Evolutionary conservation across 2,329 filamentous ascomycete species (phyloP).

Genomic region (Colletotrichum chrysophilum): DNA sequence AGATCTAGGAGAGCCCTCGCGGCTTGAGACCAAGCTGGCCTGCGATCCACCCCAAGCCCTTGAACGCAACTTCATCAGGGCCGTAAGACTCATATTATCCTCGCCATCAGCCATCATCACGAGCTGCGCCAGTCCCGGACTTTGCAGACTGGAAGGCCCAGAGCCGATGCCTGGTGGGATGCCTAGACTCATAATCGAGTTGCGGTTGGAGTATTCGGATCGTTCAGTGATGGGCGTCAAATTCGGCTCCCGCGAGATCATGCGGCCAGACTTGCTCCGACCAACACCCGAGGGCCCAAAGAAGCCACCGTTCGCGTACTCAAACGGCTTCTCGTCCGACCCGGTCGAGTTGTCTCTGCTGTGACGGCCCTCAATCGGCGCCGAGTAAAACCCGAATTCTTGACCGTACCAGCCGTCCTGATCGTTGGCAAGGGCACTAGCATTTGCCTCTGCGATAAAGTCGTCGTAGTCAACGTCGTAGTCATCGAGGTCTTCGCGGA

Average conservation of each 20-base stretch:
- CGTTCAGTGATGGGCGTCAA: slow-evolving; percentile 95
- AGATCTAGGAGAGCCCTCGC: slow-evolving; percentile 55
- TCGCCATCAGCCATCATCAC: slow-evolving; percentile 66
- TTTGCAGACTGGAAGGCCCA: slow-evolving; percentile 61
- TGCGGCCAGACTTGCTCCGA: slow-evolving; percentile 74
- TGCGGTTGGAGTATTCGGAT: slow-evolving; percentile 94
- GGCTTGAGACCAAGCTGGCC: slow-evolving; percentile 66
- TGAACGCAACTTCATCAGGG: slow-evolving; percentile 74
- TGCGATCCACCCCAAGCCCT: slow-evolving; percentile 85
- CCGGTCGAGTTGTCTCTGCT: slow-evolving; percentile 48
- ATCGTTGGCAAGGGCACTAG: slow-evolving; percentile 89
- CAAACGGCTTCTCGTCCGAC: slow-evolving; percentile 42
- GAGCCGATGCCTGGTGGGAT: slow-evolving; percentile 50
- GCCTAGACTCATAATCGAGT: slow-evolving; percentile 81
- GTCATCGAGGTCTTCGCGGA: slow-evolving; percentile 56
- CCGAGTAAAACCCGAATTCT: slow-evolving; percentile 95
- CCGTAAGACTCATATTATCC: slow-evolving; percentile 74
- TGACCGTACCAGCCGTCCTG: slow-evolving; percentile 93
- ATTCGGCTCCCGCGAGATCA: slow-evolving; percentile 83
- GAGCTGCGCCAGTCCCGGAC: slow-evolving; percentile 79
- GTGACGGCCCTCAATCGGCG: slow-evolving; percentile 48
- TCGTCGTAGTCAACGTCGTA: slow-evolving; percentile 81
- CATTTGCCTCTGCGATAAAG: slow-evolving; percentile 94
- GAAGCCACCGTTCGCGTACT: slow-evolving; percentile 83
- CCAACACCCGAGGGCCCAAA: slow-evolving; percentile 79